Evolutionary conservation across 768 basidiomycete genomes (phyloP), one percentile per base, ranked within the genome.

Genomic region (Tulasnella sp.): DNA sequence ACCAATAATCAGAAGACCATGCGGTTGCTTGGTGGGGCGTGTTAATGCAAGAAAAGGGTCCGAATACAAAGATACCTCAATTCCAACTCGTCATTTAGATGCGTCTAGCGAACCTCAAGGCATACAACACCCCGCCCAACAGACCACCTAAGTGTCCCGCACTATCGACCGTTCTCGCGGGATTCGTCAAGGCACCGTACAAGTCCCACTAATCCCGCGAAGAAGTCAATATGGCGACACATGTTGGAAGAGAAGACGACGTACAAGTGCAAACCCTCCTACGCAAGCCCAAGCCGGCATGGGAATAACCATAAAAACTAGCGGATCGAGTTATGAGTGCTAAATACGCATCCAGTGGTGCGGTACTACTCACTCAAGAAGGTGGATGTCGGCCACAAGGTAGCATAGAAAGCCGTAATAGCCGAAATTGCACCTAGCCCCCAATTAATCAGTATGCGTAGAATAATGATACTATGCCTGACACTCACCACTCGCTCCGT

Each of bases 281-380:
- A 57, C 55, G 39, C 57, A 57, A 23, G 45, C 57, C 59, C 59
- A 60, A n/a, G 59, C 59, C 29, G 59, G 59, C 40, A 60, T 42
- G n/a, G 59, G 59, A 14, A 60, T 37, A 31, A 60, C 57, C 58
- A 39, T 34, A 17, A 52, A 59, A 31, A 54, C 37, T 37, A 25
- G 40, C 15, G 14, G 56, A 54, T 6, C 11, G 17, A 45, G 7
- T 15, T 9, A 49, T 6, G 41, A 19, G 9, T 6, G n/a, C 6
- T 9, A 6, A 6, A 43, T 43, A 43, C 17, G 41, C 27, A 43
- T 6, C n/a, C 17, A 11, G 36, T 39, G 11, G 17, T 17, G 9
- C 11, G 11, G 36, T 39, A n/a, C 32, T 35, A 39, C 52, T 40
- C 19, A 54, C 52, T 36, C 12, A 54, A 40, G 52, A 54, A 54